A percentile compares a stretch with the other conserved stretches of the same genome.
Conservation (phyloP, 2,329 filamentous ascomycete species). For the Aureobasidium lini region DNA sequence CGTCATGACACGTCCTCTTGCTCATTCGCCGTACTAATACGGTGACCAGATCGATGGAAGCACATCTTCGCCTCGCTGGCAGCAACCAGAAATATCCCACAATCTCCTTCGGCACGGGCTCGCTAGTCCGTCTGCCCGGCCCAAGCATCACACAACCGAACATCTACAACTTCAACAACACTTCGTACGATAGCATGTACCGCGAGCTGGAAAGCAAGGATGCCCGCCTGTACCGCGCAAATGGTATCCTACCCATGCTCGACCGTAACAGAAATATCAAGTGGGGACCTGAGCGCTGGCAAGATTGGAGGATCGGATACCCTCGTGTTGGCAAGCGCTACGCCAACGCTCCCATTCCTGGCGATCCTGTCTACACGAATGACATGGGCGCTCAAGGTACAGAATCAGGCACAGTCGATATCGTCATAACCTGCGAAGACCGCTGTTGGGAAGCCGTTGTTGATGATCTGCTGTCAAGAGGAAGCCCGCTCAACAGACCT, state of each 20-base stretch:
- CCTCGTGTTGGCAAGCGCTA: slow-evolving; percentile 63
- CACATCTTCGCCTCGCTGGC: slow-evolving; percentile 83
- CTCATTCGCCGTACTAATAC: slow-evolving; percentile 18
- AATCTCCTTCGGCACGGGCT: slow-evolving; percentile 95
- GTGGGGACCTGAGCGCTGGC: slow-evolving; percentile 93
- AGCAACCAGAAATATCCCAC: slow-evolving; percentile 71
- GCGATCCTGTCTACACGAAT: slow-evolving; percentile 43
- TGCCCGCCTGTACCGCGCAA: slow-evolving; percentile 75
- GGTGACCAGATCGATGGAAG: slow-evolving; percentile 89
- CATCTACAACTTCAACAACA: slow-evolving; percentile 96
- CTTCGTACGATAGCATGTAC: slow-evolving; percentile 91
- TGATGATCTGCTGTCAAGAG: slow-evolving; percentile 82
- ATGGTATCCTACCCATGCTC: slow-evolving; percentile 93
- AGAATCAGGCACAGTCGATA: slow-evolving; percentile 82
- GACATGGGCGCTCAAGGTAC: slow-evolving; percentile 73
- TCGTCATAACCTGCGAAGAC: slow-evolving; percentile 97
- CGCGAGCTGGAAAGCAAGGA: slow-evolving; percentile 84
- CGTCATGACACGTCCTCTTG: background rate
- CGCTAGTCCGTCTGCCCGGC: slow-evolving; percentile 84
- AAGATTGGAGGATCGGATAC: slow-evolving; percentile 88
- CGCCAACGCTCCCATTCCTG: slow-evolving; percentile 1
- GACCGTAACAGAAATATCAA: slow-evolving; percentile 87
- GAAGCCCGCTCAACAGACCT: slow-evolving; percentile 77
- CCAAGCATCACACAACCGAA: slow-evolving; percentile 90
- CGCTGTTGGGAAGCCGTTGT: slow-evolving; percentile 97